phyloP scores from a whole-genome alignment of 1,284 basidiomycete genomes.

The Rhodotorula sp. region DNA sequence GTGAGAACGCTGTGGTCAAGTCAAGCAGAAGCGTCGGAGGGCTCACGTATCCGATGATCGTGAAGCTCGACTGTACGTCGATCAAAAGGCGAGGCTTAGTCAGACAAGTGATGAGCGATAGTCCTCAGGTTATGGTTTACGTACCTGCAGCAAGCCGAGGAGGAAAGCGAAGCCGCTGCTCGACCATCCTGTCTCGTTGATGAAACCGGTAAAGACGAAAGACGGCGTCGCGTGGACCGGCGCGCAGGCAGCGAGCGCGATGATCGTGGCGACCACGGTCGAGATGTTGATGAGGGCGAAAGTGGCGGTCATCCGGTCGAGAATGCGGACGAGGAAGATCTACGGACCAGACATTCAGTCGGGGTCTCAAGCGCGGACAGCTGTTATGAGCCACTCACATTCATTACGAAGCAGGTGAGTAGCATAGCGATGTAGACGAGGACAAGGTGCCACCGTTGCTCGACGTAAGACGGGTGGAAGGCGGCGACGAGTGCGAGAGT shows the following conservation, averaged over 20 bases:
- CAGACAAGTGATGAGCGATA: too few relatives aligned
- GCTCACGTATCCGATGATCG: neutral
- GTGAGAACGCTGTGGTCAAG: too few relatives aligned
- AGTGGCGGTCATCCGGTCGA: conserved; percentile 12
- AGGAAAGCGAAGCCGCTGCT: conserved; percentile 22
- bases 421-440: conserved; percentile 9
- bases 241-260: conserved; percentile 22
- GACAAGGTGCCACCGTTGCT: conserved; percentile 17
- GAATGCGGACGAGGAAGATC: conserved; percentile 25
- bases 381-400: conserved; percentile 1
- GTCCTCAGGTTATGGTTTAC: too few relatives aligned
- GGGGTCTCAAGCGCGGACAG: too few relatives aligned
- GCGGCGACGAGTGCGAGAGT: conserved; percentile 11
- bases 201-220: conserved; percentile 18
- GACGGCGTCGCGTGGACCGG: conserved; percentile 18
- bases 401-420: conserved; percentile 18
- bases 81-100: too few relatives aligned
- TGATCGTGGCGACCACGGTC: conserved; percentile 20
- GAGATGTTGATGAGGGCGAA: conserved; percentile 24
- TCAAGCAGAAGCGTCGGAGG: neutral
- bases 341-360: neutral
- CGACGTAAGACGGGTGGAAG: conserved; percentile 17
- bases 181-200: conserved; percentile 25
- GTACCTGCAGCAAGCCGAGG: conserved; percentile 7
- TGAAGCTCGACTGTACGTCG: neutral